Base-by-base conservation (phyloP, 2,329 filamentous ascomycete genomes). In the Fusarium ramigenum region DNA sequence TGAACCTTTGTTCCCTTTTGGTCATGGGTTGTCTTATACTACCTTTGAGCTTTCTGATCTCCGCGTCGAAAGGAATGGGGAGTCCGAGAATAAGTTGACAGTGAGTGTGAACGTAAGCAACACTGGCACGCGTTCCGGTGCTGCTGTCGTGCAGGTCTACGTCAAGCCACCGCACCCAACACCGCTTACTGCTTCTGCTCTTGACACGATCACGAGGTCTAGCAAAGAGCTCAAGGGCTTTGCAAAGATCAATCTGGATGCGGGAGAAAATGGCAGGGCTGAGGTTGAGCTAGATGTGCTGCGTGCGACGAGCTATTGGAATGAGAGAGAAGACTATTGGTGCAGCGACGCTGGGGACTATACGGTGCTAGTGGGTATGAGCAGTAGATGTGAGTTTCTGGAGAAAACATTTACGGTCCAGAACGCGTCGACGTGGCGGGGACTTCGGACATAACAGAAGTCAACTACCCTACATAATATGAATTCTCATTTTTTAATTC, bases 251-350 rank as follows among this genome's bases (percentile, higher is more conserved):
- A 2, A 25, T 3, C 16, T 63, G 6, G 44, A 32, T 0, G 21
- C 1, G 1, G 28, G 44, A 6, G 16, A 5, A 9, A 37, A 0
- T 0, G 37, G 30, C 0, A 7, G 2, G 0, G 44, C 25, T 1
- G 15, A 18, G 11, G 4, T 63, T 7, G 30, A 63, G 37, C 8
- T 63, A 0, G 61, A 63, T 8, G 21, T 61, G 2, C 23, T 63
- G 1, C 61, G 56, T 0, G 43, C 61, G 19, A 63, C 61, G 15
- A 61, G 61, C 0, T 63, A 43, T 9, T 63, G 61, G 61, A 61
- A 11, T 7, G 61, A 63, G 23, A 49, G 23, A 10, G 56, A 61
- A 8, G 44, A 28, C 9, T 32, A 12, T 5, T 63, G 61, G 61
- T 61, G 56, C 7, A 63, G 56, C 11, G 61, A 61, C 2, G 37